Evolutionary conservation across 352 stramenopile genomes (phyloP).

Genomic region (Pythium brassicae): DNA sequence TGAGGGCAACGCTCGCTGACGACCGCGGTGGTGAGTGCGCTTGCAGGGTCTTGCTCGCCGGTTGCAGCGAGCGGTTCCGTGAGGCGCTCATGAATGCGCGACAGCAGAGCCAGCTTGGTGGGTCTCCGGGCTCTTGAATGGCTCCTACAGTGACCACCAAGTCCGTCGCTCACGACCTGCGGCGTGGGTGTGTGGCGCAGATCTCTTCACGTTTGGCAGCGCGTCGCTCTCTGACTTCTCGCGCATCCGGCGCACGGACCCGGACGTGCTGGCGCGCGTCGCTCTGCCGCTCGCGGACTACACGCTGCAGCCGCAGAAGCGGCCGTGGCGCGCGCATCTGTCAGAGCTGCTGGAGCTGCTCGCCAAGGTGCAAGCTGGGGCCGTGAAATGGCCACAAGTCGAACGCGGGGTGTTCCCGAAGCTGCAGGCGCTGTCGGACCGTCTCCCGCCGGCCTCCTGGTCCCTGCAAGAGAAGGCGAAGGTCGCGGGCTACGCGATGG

Average conservation of each 20-base stretch:
- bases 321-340: slow-evolving; percentile 38
- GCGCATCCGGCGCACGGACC: slow-evolving; percentile 40
- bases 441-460: slow-evolving; percentile 32
- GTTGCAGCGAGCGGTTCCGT: slow-evolving; percentile 49
- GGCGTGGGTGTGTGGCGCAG: slow-evolving; percentile 26
- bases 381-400: slow-evolving; percentile 51
- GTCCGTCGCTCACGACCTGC: no score
- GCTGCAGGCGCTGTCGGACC: slow-evolving; percentile 30
- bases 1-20: background rate
- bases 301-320: slow-evolving; percentile 46
- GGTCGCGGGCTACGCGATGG: slow-evolving; percentile 40
- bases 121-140: slow-evolving; percentile 2
- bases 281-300: slow-evolving; percentile 61
- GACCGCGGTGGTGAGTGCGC: background rate
- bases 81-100: slow-evolving; percentile 43
- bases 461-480: slow-evolving; percentile 37
- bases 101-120: slow-evolving; percentile 43
- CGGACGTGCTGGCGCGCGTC: slow-evolving; percentile 40
- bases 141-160: background rate
- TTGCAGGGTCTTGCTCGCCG: slow-evolving; percentile 54
- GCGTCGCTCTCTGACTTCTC: slow-evolving; percentile 69
- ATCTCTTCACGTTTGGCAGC: slow-evolving; percentile 70
- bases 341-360: slow-evolving; percentile 48
- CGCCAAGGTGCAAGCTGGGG: slow-evolving; percentile 44
- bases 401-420: slow-evolving; percentile 44